phyloP scores from a whole-genome alignment of 192 early-diverging fungal species.

The Endogone sp. region DNA sequence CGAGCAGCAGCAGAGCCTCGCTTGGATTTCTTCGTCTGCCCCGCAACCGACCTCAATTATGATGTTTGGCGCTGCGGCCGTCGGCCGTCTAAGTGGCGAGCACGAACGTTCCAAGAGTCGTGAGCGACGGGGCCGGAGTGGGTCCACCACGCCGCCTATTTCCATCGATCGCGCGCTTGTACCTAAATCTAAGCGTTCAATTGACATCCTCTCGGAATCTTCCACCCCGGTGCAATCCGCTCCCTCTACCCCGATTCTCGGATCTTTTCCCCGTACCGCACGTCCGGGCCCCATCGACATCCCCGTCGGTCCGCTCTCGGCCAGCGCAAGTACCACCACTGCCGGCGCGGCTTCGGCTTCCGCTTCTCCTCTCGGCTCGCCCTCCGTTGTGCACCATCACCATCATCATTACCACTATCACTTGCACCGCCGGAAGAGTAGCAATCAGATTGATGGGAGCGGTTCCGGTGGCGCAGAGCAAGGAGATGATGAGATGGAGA shows the following conservation, averaged over 20 bases:
- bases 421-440: constrained; percentile 6
- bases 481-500: no score
- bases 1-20: not conserved
- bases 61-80: not conserved
- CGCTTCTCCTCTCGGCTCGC: not conserved
- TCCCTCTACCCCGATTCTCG: no score
- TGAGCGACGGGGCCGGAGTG: not conserved
- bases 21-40: not conserved
- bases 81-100: not conserved
- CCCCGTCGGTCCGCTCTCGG: no score
- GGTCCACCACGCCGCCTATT: not conserved
- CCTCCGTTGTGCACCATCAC: constrained; percentile 10
- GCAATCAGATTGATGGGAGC: no score
- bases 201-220: not conserved
- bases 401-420: constrained; percentile 34
- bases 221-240: constrained; percentile 6
- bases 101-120: not conserved
- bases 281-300: no score
- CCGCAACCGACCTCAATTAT: not conserved
- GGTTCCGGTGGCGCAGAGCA: no score
- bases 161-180: not conserved
- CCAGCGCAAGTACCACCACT: no score
- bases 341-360: no score
- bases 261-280: no score
- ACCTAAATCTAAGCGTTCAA: not conserved